These are phyloP conservation scores for Camellia sinensis DNA, from an alignment of 148 eudicot species.

Conservation along the genomic window DNA sequence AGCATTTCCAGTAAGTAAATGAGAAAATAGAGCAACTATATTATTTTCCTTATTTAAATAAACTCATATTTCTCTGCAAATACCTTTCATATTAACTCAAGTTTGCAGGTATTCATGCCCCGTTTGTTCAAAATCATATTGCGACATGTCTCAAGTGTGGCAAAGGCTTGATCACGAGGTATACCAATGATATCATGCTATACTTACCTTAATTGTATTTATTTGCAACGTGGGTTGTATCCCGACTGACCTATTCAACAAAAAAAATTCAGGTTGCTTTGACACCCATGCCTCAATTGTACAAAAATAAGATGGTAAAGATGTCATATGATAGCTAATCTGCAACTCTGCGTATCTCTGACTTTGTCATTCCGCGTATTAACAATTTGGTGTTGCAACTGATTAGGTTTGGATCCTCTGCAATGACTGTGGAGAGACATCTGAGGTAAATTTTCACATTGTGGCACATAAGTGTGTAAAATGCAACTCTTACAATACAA, in stretches of 20 bases:
- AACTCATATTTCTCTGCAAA: not conserved
- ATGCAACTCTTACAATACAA: slow-evolving; percentile 75
- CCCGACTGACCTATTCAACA: not conserved
- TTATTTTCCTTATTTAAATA: not conserved
- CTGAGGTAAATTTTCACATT: slow-evolving; percentile 59
- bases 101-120: slow-evolving; percentile 48
- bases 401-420: slow-evolving; percentile 72
- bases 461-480: slow-evolving; percentile 58
- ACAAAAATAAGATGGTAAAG: slow-evolving; percentile 58
- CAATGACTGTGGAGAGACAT: slow-evolving; percentile 65
- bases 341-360: not conserved
- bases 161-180: slow-evolving; percentile 47
- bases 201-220: not conserved
- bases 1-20: slow-evolving; percentile 31
- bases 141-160: slow-evolving; percentile 48
- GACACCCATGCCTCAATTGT: slow-evolving; percentile 51
- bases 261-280: slow-evolving; percentile 46
- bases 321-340: too few species aligned
- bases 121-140: slow-evolving; percentile 41
- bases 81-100: not conserved
- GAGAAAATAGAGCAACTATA: not conserved
- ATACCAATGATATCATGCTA: not conserved
- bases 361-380: not conserved
- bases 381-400: not conserved
- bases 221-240: not conserved